Conservation (phyloP, 2,329 filamentous ascomycete genomes). For the Penicillium sp. region DNA sequence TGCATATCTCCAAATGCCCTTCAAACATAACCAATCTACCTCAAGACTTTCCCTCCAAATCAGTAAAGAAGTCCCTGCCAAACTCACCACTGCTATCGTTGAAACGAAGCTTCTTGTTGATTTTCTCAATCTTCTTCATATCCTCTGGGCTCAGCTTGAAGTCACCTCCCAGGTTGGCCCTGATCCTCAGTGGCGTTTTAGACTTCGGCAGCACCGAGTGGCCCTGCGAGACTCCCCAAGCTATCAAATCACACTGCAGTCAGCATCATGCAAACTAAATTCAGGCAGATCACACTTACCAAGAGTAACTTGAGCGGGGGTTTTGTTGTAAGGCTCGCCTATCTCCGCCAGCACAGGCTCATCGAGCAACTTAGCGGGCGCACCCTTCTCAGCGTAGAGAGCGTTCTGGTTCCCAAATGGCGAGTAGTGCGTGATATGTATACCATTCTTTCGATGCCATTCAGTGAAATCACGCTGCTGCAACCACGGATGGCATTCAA, state of each 20-base stretch:
- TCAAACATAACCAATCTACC: not conserved
- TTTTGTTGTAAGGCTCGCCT: slow-evolving; percentile 54
- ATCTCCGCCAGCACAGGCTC: slow-evolving; percentile 51
- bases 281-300: slow-evolving; percentile 28
- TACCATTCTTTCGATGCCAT: slow-evolving; percentile 50
- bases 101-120: slow-evolving; percentile 63
- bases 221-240: slow-evolving; percentile 54
- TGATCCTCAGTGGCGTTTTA: slow-evolving; percentile 46
- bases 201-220: slow-evolving; percentile 55
- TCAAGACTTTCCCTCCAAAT: slow-evolving; percentile 56
- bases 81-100: slow-evolving; percentile 59
- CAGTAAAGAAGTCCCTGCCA: slow-evolving; percentile 57
- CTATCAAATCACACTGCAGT: slow-evolving; percentile 26
- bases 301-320: slow-evolving; percentile 51
- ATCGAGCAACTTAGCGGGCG: slow-evolving; percentile 52
- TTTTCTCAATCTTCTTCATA: slow-evolving; percentile 52
- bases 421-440: slow-evolving; percentile 56
- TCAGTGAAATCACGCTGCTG: slow-evolving; percentile 50
- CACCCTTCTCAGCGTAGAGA: slow-evolving; percentile 45
- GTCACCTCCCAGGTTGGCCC: slow-evolving; percentile 48
- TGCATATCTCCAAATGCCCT: too few relatives aligned
- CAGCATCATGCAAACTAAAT: not conserved
- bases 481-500: slow-evolving; percentile 55
- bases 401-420: slow-evolving; percentile 56
- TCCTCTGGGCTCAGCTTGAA: slow-evolving; percentile 61